phyloP scores from a whole-genome alignment of 768 basidiomycete species.

The Termitomyces sp. region DNA sequence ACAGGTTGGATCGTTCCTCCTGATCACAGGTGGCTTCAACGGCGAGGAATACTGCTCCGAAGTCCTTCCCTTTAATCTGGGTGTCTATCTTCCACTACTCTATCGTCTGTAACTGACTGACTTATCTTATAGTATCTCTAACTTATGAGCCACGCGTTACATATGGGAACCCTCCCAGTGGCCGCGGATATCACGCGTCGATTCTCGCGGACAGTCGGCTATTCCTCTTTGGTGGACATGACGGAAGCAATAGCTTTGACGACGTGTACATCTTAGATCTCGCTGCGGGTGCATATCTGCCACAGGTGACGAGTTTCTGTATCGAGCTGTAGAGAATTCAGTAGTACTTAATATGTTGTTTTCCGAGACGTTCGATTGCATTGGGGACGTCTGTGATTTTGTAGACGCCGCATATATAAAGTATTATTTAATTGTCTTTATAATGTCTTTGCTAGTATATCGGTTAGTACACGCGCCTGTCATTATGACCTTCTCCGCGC shows the following conservation, averaged over 20 bases:
- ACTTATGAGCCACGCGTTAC: conserved; percentile 76
- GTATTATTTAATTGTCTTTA: background rate
- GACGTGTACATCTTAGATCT: conserved; percentile 86
- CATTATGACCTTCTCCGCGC: background rate
- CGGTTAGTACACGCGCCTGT: background rate
- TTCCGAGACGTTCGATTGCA: background rate
- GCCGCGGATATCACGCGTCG: conserved; percentile 84
- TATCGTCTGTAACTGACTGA: background rate
- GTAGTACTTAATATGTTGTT: background rate
- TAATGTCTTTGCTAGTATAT: background rate
- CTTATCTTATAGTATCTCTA: conserved; percentile 59
- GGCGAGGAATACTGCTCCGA: conserved; percentile 71
- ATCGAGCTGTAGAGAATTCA: conserved; percentile 37
- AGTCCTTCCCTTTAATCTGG: conserved; percentile 82
- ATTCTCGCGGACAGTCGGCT: conserved; percentile 81
- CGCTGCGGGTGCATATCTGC: conserved; percentile 83
- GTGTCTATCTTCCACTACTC: conserved; percentile 34
- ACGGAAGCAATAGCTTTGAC: conserved; percentile 79
- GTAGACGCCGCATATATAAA: background rate
- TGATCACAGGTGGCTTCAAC: conserved; percentile 88
- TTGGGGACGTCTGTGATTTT: too few relatives aligned
- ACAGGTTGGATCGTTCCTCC: conserved; percentile 89
- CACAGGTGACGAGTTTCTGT: conserved; percentile 79
- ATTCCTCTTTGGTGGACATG: conserved; percentile 87
- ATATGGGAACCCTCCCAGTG: conserved; percentile 64